A percentile compares a stretch with the other conserved stretches of the same genome.
These are phyloP conservation scores for Westerdykella sp. DNA, from an alignment of 2,329 filamentous ascomycete genomes.

Conservation along the genomic window DNA sequence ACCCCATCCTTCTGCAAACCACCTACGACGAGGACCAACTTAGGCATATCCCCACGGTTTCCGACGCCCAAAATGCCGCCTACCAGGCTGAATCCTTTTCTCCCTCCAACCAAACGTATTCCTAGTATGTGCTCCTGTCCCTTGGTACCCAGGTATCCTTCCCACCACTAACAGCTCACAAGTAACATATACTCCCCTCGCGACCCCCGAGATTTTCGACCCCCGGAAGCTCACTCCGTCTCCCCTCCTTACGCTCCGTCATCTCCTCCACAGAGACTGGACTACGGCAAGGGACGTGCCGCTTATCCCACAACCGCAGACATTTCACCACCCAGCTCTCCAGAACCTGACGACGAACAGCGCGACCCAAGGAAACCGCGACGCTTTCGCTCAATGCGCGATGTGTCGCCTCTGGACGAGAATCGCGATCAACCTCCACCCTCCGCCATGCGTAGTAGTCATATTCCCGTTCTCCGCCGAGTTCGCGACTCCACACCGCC, in stretches of 20 bases:
- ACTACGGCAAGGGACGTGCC: constrained; percentile 13
- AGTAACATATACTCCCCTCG: constrained; percentile 20
- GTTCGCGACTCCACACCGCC: constrained; percentile 14
- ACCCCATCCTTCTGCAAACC: constrained; percentile 42
- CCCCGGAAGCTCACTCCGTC: constrained; percentile 25
- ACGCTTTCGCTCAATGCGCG: constrained; percentile 30
- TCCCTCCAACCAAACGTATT: constrained; percentile 3
- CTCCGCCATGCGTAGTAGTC: constrained; percentile 15
- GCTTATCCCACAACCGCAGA: constrained; percentile 25
- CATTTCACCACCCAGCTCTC: constrained; percentile 36
- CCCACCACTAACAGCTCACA: too few relatives aligned
- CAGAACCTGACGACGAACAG: constrained; percentile 26
- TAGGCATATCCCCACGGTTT: constrained; percentile 28
- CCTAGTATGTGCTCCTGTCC: neutral
- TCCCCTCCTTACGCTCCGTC: constrained; percentile 60
- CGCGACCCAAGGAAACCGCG: constrained; percentile 13
- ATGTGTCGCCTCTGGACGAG: constrained; percentile 39
- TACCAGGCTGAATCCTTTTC: constrained; percentile 19
- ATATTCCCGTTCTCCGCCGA: constrained; percentile 33
- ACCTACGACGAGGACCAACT: constrained; percentile 43
- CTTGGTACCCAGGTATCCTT: too few relatives aligned
- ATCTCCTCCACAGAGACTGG: constrained; percentile 36
- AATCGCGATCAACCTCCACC: constrained; percentile 11
- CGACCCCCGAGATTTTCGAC: constrained; percentile 18
- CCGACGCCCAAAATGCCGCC: constrained; percentile 24